These are phyloP conservation scores for Ulota crispa DNA, from an alignment of 225 moss, liverwort and hornwort genomes.

Conservation along the genomic window DNA sequence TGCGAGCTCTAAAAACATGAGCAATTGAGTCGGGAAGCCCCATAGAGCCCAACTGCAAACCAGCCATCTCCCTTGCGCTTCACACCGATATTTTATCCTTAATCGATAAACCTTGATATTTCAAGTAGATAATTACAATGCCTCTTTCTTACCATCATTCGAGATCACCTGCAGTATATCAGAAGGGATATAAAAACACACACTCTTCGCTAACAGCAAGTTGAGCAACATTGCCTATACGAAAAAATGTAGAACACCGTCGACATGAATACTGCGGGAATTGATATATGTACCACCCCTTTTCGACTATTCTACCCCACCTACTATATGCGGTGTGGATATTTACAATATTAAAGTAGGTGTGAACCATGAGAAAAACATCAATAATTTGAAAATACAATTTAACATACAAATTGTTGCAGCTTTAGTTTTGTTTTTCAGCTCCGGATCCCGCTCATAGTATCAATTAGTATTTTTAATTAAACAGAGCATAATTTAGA, in stretches of 20 bases:
- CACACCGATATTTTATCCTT: not conserved
- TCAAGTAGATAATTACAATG: not conserved
- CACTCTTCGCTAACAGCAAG: not conserved
- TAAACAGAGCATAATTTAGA: no score
- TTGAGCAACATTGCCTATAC: not conserved
- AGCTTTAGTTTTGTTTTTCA: no score
- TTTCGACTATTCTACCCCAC: no score
- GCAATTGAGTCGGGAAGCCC: slow-evolving; percentile 48
- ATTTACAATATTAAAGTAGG: no score
- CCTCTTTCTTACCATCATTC: not conserved
- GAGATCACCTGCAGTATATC: slow-evolving; percentile 8
- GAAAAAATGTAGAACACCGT: not conserved
- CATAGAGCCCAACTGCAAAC: slow-evolving; percentile 52
- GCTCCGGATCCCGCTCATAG: no score
- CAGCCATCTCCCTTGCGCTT: slow-evolving; percentile 46
- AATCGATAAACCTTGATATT: not conserved
- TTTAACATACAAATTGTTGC: no score
- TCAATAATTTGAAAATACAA: no score
- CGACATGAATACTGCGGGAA: not conserved
- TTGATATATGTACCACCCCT: no score
- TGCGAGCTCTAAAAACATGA: slow-evolving; percentile 63
- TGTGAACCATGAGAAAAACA: no score
- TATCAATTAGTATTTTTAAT: no score
- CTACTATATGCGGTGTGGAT: no score
- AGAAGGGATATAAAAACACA: not conserved